A percentile compares a stretch with the other conserved stretches of the same genome.
These are phyloP conservation scores for Pseudoscleropodium purum DNA, from an alignment of 225 moss, liverwort and hornwort species.

Conservation along the genomic window DNA sequence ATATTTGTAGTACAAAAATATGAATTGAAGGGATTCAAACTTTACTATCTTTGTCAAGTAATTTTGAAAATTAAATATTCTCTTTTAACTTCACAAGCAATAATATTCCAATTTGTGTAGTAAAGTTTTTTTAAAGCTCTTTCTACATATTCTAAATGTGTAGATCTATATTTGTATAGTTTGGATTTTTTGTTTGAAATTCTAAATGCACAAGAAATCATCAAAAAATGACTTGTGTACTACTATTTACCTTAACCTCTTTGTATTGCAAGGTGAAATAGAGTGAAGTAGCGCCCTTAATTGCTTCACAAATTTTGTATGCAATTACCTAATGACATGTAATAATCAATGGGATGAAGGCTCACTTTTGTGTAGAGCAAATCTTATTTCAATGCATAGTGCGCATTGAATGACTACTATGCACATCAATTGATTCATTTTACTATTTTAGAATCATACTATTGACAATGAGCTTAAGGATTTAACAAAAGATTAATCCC, in stretches of 20 bases:
- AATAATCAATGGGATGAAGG: not conserved
- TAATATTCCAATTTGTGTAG: not conserved
- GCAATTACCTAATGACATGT: rapidly evolving
- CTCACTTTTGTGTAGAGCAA: not conserved
- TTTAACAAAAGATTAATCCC: too few relatives aligned
- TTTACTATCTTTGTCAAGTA: not conserved
- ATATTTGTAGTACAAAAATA: not conserved
- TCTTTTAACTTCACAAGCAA: not conserved
- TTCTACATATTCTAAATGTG: not conserved
- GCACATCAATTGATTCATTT: not conserved
- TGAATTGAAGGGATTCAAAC: not conserved
- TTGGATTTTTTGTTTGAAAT: not conserved
- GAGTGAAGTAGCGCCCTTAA: not conserved
- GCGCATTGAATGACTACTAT: not conserved
- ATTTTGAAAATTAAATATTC: not conserved
- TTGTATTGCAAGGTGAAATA: not conserved
- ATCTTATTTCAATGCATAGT: not conserved
- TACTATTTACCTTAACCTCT: rapidly evolving
- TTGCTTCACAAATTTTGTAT: not conserved
- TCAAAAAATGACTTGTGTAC: not conserved
- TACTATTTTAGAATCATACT: not conserved
- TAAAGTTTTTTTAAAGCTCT: not conserved
- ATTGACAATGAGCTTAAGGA: too few relatives aligned
- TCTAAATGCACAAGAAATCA: not conserved
- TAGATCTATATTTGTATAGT: not conserved